Conservation (phyloP, 176 grass and related monocot genomes). For the Secale cereale region DNA sequence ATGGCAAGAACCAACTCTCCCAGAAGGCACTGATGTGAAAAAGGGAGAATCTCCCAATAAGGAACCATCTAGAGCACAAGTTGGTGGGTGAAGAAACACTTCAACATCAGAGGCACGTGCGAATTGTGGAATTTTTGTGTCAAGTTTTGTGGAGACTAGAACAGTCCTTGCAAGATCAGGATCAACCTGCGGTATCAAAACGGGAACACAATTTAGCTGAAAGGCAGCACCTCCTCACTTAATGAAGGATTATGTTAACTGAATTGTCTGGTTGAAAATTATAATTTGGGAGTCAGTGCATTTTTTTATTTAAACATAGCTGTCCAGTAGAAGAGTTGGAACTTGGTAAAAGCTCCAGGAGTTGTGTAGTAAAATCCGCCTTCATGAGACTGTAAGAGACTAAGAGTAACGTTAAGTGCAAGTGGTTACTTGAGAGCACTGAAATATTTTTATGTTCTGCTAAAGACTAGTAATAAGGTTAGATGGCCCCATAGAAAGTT, state of each 20-base stretch:
- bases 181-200: constrained; percentile 59
- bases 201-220: constrained; percentile 12
- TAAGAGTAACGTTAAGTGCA: not conserved
- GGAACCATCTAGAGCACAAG: constrained; percentile 68
- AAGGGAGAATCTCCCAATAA: constrained; percentile 85
- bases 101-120: constrained; percentile 86
- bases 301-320: not conserved
- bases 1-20: constrained; percentile 81
- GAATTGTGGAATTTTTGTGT: constrained; percentile 95
- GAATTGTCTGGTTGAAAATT: not conserved
- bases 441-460: not conserved
- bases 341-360: not conserved
- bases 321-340: not conserved
- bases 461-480: not conserved
- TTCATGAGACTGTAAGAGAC: not conserved
- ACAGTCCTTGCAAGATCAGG: constrained; percentile 94
- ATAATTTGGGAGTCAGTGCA: not conserved
- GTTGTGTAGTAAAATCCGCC: not conserved
- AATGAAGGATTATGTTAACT: not conserved
- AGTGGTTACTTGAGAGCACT: not conserved
- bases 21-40: constrained; percentile 95
- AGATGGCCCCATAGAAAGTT: not conserved
- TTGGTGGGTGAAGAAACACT: constrained; percentile 88
- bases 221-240: not conserved
- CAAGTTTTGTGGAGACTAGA: constrained; percentile 89